phyloP scores from a whole-genome alignment of 768 basidiomycete species.

The Hericium coralloides region DNA sequence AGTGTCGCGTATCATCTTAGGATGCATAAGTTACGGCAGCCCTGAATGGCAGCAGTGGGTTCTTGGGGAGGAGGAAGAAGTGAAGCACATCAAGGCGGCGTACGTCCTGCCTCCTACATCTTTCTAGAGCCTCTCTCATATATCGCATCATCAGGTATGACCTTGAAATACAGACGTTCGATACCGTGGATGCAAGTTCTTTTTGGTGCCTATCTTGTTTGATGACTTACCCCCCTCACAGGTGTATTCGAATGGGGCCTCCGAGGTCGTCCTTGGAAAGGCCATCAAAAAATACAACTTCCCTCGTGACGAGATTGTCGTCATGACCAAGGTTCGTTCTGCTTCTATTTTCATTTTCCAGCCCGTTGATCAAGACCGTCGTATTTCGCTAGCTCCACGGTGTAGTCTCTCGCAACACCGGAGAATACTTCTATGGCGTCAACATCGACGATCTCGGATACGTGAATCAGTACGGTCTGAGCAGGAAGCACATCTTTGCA shows the following conservation, averaged over 20 bases:
- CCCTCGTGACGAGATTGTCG: slow-evolving; percentile 35
- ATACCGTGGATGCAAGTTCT: slow-evolving; percentile 21
- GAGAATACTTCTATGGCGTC: slow-evolving; percentile 1
- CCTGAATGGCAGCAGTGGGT: not conserved
- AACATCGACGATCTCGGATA: slow-evolving; percentile 21
- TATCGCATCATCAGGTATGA: slow-evolving; percentile 21
- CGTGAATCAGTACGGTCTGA: slow-evolving; percentile 27
- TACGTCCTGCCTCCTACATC: not conserved
- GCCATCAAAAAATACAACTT: slow-evolving; percentile 34
- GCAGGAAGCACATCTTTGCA: slow-evolving; percentile 62
- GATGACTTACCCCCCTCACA: not conserved
- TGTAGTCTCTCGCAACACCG: slow-evolving; percentile 6
- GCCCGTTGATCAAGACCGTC: not conserved
- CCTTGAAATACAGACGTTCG: slow-evolving; percentile 29
- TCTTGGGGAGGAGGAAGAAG: not conserved
- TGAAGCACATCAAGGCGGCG: not conserved
- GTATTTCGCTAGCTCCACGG: slow-evolving; percentile 8
- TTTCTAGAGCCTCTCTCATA: not conserved
- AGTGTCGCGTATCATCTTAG: not conserved
- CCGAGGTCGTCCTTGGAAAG: slow-evolving; percentile 36
- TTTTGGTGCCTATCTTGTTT: not conserved
- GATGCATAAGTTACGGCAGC: not conserved
- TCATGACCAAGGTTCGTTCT: slow-evolving; percentile 36
- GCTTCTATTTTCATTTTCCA: too few relatives aligned
- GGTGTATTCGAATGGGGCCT: slow-evolving; percentile 30